A percentile compares a stretch with the other conserved stretches of the same genome.
These are phyloP conservation scores for Russula sp. DNA, from an alignment of 768 basidiomycete species.

Conservation along the genomic window DNA sequence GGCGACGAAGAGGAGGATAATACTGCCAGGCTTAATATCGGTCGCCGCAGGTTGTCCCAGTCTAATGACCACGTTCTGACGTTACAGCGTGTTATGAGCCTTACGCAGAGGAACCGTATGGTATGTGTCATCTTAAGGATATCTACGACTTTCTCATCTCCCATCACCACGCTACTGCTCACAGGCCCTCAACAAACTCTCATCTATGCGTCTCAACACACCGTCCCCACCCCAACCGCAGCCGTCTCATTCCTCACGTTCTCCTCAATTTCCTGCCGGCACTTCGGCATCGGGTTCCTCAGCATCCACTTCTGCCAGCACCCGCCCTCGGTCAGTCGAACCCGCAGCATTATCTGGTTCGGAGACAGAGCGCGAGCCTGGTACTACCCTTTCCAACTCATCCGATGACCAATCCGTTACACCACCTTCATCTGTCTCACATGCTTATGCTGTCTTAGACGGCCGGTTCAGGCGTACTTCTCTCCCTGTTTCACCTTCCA, in stretches of 20 bases:
- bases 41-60: slow-evolving; percentile 28
- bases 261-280: slow-evolving; percentile 21
- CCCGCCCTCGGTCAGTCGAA: slow-evolving; percentile 29
- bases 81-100: slow-evolving; percentile 59
- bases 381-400: slow-evolving; percentile 24
- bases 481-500: slow-evolving; percentile 41
- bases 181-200: slow-evolving; percentile 40
- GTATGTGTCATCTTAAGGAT: slow-evolving; percentile 34
- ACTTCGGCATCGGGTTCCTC: slow-evolving; percentile 28
- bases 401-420: slow-evolving; percentile 35
- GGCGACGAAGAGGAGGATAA: slow-evolving; percentile 52
- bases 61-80: slow-evolving; percentile 49
- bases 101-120: slow-evolving; percentile 67
- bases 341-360: slow-evolving; percentile 50
- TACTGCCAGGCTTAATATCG: slow-evolving; percentile 41
- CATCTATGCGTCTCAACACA: slow-evolving; percentile 48
- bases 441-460: slow-evolving; percentile 20
- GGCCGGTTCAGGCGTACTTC: slow-evolving; percentile 41
- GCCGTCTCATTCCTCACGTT: slow-evolving; percentile 33
- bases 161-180: neutral
- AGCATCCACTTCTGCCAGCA: slow-evolving; percentile 25
- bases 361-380: slow-evolving; percentile 73
- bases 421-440: slow-evolving; percentile 29
- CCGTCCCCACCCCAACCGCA: slow-evolving; percentile 39
- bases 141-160: neutral